Evolutionary conservation across 495 filamentous ascomycete genomes (phyloP).

Genomic region (Parathielavia hyrcaniae): DNA sequence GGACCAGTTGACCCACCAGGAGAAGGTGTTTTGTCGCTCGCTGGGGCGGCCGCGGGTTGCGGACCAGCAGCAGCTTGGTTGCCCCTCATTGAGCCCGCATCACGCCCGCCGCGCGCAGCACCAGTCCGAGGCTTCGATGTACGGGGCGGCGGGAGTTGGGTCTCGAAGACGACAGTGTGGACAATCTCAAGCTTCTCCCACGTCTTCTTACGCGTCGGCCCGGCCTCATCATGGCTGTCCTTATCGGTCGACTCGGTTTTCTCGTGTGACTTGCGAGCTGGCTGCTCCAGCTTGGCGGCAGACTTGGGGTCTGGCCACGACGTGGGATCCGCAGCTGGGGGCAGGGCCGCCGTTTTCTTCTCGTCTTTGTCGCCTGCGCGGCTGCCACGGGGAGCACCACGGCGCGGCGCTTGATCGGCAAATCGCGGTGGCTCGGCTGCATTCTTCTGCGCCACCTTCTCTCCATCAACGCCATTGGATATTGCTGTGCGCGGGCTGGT

Average conservation of each 20-base stretch:
- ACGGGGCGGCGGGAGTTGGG: slow-evolving; percentile 55
- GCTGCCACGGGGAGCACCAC: slow-evolving; percentile 42
- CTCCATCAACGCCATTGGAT: slow-evolving; percentile 24
- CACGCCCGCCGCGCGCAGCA: slow-evolving; percentile 47
- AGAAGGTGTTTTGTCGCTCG: slow-evolving; percentile 20
- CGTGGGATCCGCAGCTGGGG: slow-evolving; percentile 59
- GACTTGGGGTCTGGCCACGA: slow-evolving; percentile 89
- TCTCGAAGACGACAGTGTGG: slow-evolving; percentile 76
- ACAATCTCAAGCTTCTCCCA: slow-evolving; percentile 69
- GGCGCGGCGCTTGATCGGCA: slow-evolving; percentile 38
- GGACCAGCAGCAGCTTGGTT: slow-evolving; percentile 16
- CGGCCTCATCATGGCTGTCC: slow-evolving; percentile 56
- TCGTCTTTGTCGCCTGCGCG: slow-evolving; percentile 47
- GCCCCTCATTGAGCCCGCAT: slow-evolving; percentile 28
- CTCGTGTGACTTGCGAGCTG: slow-evolving; percentile 29
- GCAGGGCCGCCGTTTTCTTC: slow-evolving; percentile 35
- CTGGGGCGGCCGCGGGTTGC: slow-evolving; percentile 4
- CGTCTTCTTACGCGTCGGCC: slow-evolving; percentile 57
- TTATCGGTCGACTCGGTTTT: slow-evolving; percentile 62
- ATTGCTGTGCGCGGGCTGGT: slow-evolving; percentile 9
- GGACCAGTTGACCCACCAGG: slow-evolving; percentile 12
- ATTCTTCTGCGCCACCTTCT: slow-evolving; percentile 40
- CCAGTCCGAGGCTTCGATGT: slow-evolving; percentile 56
- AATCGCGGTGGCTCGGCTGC: slow-evolving; percentile 45
- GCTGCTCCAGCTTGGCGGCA: slow-evolving; percentile 61